These are phyloP conservation scores for Verticillium zaregamsianum DNA, from an alignment of 2,329 filamentous ascomycete species.

Conservation along the genomic window DNA sequence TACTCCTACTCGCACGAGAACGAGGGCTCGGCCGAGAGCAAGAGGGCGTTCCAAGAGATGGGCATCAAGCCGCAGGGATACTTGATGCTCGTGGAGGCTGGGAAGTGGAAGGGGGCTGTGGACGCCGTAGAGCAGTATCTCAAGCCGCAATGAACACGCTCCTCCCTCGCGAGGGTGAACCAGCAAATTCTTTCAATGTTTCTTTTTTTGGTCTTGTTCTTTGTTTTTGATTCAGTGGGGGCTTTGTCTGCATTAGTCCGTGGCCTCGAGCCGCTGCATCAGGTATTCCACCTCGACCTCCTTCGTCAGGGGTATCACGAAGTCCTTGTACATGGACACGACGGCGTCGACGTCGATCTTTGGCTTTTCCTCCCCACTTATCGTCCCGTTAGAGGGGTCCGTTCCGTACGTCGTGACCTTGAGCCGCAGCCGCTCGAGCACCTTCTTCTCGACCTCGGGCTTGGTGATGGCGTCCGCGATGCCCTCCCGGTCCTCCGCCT, in stretches of 20 bases:
- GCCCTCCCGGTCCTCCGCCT: constrained; percentile 70
- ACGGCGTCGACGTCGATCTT: constrained; percentile 95
- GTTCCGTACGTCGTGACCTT: constrained; percentile 94
- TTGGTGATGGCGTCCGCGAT: constrained; percentile 92
- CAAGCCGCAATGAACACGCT: constrained; percentile 29
- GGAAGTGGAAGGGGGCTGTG: constrained; percentile 71
- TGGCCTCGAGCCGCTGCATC: constrained; percentile 75
- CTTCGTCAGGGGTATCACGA: constrained; percentile 97
- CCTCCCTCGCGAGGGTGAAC: neutral
- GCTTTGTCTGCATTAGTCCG: constrained; percentile 7
- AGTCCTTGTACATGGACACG: constrained; percentile 83
- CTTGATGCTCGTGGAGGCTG: constrained; percentile 80
- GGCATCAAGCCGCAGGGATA: constrained; percentile 81
- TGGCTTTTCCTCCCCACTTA: constrained; percentile 43
- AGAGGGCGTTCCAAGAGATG: constrained; percentile 89
- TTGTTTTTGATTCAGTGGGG: neutral
- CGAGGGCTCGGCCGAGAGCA: constrained; percentile 81
- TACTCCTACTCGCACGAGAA: constrained; percentile 80
- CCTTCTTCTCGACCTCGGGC: constrained; percentile 79
- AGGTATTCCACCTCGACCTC: constrained; percentile 97
- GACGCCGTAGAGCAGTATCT: constrained; percentile 74
- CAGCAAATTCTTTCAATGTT: neutral
- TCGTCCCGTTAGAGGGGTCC: constrained; percentile 61
- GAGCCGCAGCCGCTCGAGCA: constrained; percentile 77
- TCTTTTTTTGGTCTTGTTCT: neutral